Base-by-base conservation (phyloP, 2,329 filamentous ascomycete genomes). In the Rhexocercosporidium sp. region DNA sequence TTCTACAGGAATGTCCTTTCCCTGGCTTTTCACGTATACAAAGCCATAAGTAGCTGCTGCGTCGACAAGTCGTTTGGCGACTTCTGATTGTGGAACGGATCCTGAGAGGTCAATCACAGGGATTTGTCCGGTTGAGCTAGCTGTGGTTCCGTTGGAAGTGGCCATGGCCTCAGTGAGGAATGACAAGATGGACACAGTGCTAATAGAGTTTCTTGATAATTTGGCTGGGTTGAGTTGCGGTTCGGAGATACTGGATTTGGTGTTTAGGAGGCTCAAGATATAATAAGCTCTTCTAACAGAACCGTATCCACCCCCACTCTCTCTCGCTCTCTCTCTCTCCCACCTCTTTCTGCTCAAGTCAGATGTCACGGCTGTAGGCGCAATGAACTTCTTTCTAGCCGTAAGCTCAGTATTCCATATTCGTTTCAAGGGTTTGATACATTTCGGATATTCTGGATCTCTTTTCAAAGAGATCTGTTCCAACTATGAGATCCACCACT, bases 1-100 rank as follows among this genome's bases (percentile, higher is more conserved):
- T 31, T 85, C 79, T 0, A 84, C 80, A 0, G 90, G 82, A 57
- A 97, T 92, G 68, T 91, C 88, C 14, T 84, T 83, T 51, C 89
- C 90, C 25, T 88, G 85, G 75, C 93, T 94, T 76, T 89, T 90
- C 75, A 98, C 89, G 77, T 96, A 98, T 69, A 97, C 87, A 79
- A 98, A 98, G 69, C 95, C 95, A 79, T 94, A 91, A 63, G 90
- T 88, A 44, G 89, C 87, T 1, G 94, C 94, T 0, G 95, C 95
- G 68, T 91, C 86, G 49, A 97, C 88, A 49, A 98, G 85, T 70
- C 88, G 85, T 64, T 87, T 87, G 61, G 91, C 91, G 22, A 88
- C 80, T 54, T 82, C 78, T 66, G 85, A 81, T 70, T 90, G 82
- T 11, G 79, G 73, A 31, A 84, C 83, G 5, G 85, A 82, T 20